Evolutionary conservation across 768 basidiomycete genomes (phyloP).

Genomic region (Mycena indigotica): DNA sequence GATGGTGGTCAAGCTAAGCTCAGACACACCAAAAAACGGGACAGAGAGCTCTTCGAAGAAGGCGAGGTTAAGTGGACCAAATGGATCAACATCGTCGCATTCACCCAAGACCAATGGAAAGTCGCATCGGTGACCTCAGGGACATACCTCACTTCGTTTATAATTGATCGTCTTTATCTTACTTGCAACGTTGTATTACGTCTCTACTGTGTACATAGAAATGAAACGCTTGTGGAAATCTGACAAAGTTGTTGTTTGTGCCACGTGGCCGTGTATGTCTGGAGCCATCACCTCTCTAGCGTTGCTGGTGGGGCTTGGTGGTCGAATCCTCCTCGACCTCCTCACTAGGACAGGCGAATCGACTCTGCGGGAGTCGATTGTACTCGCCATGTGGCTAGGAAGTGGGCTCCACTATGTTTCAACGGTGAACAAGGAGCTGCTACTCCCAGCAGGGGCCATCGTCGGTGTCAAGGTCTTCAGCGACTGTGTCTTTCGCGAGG

Average conservation of each 20-base stretch:
- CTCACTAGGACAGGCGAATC: conserved; percentile 49
- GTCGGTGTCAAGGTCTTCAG: conserved; percentile 63
- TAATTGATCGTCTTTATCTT: conserved; percentile 16
- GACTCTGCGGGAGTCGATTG: conserved; percentile 59
- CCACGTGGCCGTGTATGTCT: not conserved
- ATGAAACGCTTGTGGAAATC: conserved; percentile 8
- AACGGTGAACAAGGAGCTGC: conserved; percentile 54
- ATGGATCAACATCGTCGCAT: conserved; percentile 13
- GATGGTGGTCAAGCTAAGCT: conserved; percentile 80
- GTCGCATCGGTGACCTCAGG: conserved; percentile 51
- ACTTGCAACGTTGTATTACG: conserved; percentile 21
- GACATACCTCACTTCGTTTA: conserved; percentile 13
- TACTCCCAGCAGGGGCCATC: conserved; percentile 56
- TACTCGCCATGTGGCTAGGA: conserved; percentile 76
- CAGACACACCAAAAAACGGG: conserved; percentile 63
- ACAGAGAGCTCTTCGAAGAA: conserved; percentile 61
- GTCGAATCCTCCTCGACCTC: conserved; percentile 68
- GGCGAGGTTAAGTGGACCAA: conserved; percentile 49
- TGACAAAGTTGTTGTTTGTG: conserved; percentile 6
- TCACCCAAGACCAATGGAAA: conserved; percentile 47
- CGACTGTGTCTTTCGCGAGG: conserved; percentile 63
- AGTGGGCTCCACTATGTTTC: conserved; percentile 70
- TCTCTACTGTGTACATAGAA: conserved; percentile 20
- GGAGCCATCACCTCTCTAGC: conserved; percentile 33
- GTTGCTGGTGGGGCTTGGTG: conserved; percentile 73